Evolutionary conservation across 805 yeast genomes (phyloP).

Genomic region (Ogataea paraovalis): DNA sequence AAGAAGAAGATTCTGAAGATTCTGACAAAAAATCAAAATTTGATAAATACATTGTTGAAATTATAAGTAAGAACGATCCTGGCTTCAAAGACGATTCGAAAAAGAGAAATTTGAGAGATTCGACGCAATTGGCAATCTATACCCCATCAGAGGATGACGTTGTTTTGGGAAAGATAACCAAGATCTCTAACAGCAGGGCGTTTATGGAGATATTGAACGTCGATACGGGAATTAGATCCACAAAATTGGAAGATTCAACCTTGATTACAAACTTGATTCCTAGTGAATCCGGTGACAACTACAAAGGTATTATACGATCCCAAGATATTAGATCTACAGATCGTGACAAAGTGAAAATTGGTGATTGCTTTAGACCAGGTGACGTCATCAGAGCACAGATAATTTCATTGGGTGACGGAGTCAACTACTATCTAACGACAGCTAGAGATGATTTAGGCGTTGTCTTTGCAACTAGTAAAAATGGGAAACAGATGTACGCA

Average conservation of each 20-base stretch:
- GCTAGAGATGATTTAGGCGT: conserved; percentile 93
- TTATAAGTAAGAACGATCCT: conserved; percentile 24
- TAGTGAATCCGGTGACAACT: conserved; percentile 79
- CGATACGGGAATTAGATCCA: conserved; percentile 32
- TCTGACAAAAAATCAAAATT: conserved; percentile 7
- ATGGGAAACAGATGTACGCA: conserved; percentile 79
- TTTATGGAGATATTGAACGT: conserved; percentile 58
- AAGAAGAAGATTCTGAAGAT: conserved; percentile 8
- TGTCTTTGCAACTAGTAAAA: conserved; percentile 73
- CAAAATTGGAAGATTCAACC: conserved; percentile 8
- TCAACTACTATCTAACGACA: conserved; percentile 83
- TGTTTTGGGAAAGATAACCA: conserved; percentile 71
- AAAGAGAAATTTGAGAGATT: not conserved
- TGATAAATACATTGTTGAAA: conserved; percentile 14
- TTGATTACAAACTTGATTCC: conserved; percentile 39
- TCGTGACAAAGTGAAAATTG: conserved; percentile 77
- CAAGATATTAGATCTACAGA: conserved; percentile 92
- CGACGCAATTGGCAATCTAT: conserved; percentile 30
- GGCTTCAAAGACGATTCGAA: conserved; percentile 2
- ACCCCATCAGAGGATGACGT: conserved; percentile 83
- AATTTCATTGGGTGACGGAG: conserved; percentile 89
- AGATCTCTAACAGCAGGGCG: conserved; percentile 66
- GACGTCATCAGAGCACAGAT: conserved; percentile 85
- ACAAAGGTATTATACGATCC: conserved; percentile 78
- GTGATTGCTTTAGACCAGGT: conserved; percentile 82